Percentiles rank a stretch among this genome's conserved stretches.
Evolutionary conservation across 441 rosid genomes (phyloP).

Genomic region (Pelargonium myrrhifolium): DNA sequence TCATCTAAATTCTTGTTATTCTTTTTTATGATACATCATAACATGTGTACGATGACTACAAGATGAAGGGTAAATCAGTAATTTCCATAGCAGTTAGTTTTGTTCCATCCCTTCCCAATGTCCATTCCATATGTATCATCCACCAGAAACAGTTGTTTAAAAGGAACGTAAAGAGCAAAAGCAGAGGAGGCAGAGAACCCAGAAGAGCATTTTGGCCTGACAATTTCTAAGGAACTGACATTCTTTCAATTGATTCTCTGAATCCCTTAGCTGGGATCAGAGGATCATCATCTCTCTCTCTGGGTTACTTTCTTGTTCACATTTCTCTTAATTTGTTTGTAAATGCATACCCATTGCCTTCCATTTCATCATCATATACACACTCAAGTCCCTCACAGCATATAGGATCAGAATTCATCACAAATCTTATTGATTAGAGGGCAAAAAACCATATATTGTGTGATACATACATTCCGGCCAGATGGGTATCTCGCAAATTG

Average conservation of each 20-base stretch:
- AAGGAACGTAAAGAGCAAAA: not conserved
- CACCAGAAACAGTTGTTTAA: too few species aligned
- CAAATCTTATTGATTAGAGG: not conserved
- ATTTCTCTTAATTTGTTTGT: not conserved
- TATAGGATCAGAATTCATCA: not conserved
- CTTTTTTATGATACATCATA: too few species aligned
- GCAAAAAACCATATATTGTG: not conserved
- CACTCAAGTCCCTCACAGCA: not conserved
- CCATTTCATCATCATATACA: not conserved
- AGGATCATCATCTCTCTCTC: constrained; percentile 32
- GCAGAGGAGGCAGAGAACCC: not conserved
- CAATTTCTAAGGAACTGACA: constrained; percentile 8
- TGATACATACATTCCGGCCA: constrained; percentile 14
- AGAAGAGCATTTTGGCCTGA: constrained; percentile 1
- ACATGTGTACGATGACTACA: too few species aligned
- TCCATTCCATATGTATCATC: too few species aligned
- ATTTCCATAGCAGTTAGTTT: too few species aligned
- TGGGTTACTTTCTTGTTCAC: not conserved
- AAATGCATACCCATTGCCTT: not conserved
- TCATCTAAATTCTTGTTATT: too few species aligned
- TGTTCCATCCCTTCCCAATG: too few species aligned
- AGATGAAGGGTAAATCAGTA: too few species aligned
- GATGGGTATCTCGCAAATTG: constrained; percentile 34
- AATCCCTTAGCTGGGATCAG: constrained; percentile 60
- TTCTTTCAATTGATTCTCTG: constrained; percentile 49